Percentiles rank a stretch among this genome's conserved stretches.
Evolutionary conservation across 83 land plant genomes (phyloP).

Genomic region (Larix sibirica): DNA sequence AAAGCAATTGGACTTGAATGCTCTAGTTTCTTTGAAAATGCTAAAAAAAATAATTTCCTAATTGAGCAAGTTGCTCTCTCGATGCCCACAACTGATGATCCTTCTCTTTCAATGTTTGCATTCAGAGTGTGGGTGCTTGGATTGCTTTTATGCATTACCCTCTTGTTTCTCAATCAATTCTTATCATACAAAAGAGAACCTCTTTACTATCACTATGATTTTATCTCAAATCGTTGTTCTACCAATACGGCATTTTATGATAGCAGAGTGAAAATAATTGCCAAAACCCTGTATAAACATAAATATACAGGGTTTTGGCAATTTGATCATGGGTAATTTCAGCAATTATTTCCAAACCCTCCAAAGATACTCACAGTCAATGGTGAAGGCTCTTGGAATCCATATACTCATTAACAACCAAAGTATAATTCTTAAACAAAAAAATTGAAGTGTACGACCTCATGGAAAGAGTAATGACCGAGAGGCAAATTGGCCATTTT

Average conservation of each 20-base stretch:
- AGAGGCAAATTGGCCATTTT: constrained; percentile 77
- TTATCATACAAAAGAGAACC: constrained; percentile 76
- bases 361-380: constrained; percentile 57
- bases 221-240: constrained; percentile 33
- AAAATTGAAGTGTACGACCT: constrained; percentile 90
- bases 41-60: constrained; percentile 27
- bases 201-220: constrained; percentile 1
- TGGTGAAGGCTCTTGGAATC: constrained; percentile 91
- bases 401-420: constrained; percentile 89
- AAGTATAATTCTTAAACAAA: constrained; percentile 80
- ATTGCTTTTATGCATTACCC: constrained; percentile 45
- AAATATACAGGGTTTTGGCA: constrained; percentile 75
- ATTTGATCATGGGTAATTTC: constrained; percentile 33
- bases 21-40: too few relatives aligned
- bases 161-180: constrained; percentile 86
- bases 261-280: constrained; percentile 64
- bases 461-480: constrained; percentile 60
- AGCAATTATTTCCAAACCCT: constrained; percentile 49
- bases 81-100: constrained; percentile 65
- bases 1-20: too few relatives aligned
- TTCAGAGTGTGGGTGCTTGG: constrained; percentile 78
- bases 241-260: constrained; percentile 32
- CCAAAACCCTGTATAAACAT: constrained; percentile 31
- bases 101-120: constrained; percentile 52
- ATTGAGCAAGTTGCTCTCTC: constrained; percentile 54